phyloP scores from a whole-genome alignment of 1,284 basidiomycete genomes.

The Heterobasidion irregulare region DNA sequence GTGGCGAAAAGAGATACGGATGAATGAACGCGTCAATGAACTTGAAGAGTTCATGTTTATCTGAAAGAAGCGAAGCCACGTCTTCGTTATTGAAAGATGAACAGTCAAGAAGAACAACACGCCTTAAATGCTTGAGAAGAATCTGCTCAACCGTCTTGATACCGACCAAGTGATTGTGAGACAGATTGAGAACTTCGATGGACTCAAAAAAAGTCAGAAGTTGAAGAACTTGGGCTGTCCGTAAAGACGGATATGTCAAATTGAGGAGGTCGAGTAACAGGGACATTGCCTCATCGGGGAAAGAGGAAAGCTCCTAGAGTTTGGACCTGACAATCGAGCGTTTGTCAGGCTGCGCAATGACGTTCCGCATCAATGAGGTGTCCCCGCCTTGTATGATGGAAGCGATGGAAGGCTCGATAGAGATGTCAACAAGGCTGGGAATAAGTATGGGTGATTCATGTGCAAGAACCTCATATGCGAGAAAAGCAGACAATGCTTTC shows the following conservation, averaged over 20 bases:
- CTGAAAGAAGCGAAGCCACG: slow-evolving; percentile 14
- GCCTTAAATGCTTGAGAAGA: slow-evolving; percentile 12
- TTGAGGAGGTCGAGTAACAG: slow-evolving; percentile 14
- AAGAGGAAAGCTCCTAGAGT: slow-evolving; percentile 14
- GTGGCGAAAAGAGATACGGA: slow-evolving; percentile 10
- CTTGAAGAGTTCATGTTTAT: slow-evolving; percentile 16
- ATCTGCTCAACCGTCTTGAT: slow-evolving; percentile 12
- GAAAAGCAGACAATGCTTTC: background rate
- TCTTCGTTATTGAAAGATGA: slow-evolving; percentile 15
- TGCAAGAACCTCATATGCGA: background rate
- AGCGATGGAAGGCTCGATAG: slow-evolving; percentile 17
- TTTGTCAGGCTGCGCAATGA: slow-evolving; percentile 21
- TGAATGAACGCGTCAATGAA: slow-evolving; percentile 21
- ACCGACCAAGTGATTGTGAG: slow-evolving; percentile 14
- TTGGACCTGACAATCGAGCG: slow-evolving; percentile 9
- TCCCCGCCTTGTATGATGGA: slow-evolving; percentile 17
- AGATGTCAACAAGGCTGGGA: slow-evolving; percentile 16
- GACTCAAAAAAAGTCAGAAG: slow-evolving; percentile 9
- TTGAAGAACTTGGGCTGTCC: slow-evolving; percentile 12
- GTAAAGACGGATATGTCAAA: slow-evolving; percentile 14
- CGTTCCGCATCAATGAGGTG: slow-evolving; percentile 14
- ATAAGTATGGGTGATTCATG: too few species aligned
- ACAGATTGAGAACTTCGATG: slow-evolving; percentile 19
- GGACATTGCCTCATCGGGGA: slow-evolving; percentile 16
- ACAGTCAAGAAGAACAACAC: slow-evolving; percentile 20